These are phyloP conservation scores for Pneumocystis wakefieldiae DNA, from an alignment of 1,139 yeast species.

Conservation along the genomic window DNA sequence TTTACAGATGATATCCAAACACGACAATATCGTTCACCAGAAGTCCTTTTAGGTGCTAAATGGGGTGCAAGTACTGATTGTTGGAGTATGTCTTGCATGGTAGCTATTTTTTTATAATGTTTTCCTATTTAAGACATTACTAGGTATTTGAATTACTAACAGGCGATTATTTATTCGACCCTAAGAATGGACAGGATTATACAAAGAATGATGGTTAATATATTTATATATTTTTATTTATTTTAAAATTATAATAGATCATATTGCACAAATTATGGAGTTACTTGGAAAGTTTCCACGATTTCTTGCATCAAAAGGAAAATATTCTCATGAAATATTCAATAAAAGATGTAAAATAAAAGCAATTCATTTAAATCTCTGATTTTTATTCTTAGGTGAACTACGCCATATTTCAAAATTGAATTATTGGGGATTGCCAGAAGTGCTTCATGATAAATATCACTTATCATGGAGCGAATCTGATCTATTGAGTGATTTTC, in stretches of 20 bases:
- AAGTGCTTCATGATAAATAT: conserved; percentile 60
- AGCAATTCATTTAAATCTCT: neutral
- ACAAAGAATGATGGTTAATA: conserved; percentile 42
- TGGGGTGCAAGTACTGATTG: conserved; percentile 81
- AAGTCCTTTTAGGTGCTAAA: conserved; percentile 46
- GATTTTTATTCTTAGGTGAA: conserved; percentile 20
- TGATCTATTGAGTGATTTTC: conserved; percentile 42
- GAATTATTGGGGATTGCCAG: conserved; percentile 53
- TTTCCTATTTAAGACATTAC: neutral
- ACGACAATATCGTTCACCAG: conserved; percentile 74
- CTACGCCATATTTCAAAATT: conserved; percentile 46
- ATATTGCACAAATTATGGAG: conserved; percentile 70
- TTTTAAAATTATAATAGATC: conserved; percentile 31
- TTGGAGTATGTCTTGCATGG: conserved; percentile 73
- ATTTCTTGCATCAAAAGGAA: conserved; percentile 38
- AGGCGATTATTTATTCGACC: conserved; percentile 75
- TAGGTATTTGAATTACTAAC: conserved; percentile 53
- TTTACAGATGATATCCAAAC: conserved; percentile 78
- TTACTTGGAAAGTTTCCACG: conserved; percentile 48
- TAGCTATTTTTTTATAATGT: conserved; percentile 17
- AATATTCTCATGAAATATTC: conserved; percentile 39
- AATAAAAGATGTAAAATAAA: conserved; percentile 27
- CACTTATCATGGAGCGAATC: conserved; percentile 44
- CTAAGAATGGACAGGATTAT: conserved; percentile 46
- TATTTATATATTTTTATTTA: neutral